phyloP scores from a whole-genome alignment of 2,329 filamentous ascomycete genomes.

The Hymenoscyphus repandus region DNA sequence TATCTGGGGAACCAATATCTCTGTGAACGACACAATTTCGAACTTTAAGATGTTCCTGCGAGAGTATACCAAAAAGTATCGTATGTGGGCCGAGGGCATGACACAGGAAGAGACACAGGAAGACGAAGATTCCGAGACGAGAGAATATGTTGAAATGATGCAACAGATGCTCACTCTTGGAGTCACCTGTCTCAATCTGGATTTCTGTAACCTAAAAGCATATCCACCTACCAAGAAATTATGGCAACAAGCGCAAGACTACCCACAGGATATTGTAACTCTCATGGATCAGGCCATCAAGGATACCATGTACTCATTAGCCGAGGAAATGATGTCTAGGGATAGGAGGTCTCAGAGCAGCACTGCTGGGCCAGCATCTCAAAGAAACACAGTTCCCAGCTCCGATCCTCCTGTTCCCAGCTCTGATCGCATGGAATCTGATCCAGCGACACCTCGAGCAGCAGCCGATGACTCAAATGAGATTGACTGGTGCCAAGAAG shows the following conservation, averaged over 20 bases:
- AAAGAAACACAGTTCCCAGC: constrained; percentile 33
- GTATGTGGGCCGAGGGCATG: constrained; percentile 83
- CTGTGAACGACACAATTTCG: constrained; percentile 80
- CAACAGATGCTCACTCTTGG: constrained; percentile 89
- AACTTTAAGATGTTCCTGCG: constrained; percentile 87
- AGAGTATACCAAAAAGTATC: constrained; percentile 91
- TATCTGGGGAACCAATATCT: constrained; percentile 97
- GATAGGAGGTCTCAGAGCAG: constrained; percentile 58
- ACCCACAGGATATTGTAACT: constrained; percentile 93
- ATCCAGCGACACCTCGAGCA: constrained; percentile 37
- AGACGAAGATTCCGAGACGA: constrained; percentile 67
- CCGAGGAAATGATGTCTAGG: constrained; percentile 70
- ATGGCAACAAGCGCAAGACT: constrained; percentile 91
- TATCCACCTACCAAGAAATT: constrained; percentile 91
- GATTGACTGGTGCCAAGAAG: constrained; percentile 69
- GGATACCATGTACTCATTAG: constrained; percentile 87
- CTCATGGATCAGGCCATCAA: constrained; percentile 94
- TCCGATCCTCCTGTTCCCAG: constrained; percentile 37
- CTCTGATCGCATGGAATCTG: constrained; percentile 63
- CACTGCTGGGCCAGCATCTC: constrained; percentile 38
- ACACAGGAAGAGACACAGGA: constrained; percentile 67
- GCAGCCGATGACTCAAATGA: constrained; percentile 38
- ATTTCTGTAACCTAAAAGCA: constrained; percentile 82
- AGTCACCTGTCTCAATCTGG: constrained; percentile 77
- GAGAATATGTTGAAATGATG: constrained; percentile 79